phyloP scores from a whole-genome alignment of 305 asterid genomes.

The Fraxinus xanthoxyloides region DNA sequence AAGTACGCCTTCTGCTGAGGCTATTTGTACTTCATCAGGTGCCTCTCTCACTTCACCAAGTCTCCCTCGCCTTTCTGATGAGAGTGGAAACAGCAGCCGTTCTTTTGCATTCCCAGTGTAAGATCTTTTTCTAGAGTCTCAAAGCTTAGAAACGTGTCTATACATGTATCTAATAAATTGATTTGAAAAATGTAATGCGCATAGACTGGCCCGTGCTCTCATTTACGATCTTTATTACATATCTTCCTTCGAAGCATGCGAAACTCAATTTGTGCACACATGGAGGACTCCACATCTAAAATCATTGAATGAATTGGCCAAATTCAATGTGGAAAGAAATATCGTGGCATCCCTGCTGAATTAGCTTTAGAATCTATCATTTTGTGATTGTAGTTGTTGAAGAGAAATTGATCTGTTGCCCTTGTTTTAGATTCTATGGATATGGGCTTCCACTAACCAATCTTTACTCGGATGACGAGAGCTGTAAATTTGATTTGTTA shows the following conservation, averaged over 20 bases:
- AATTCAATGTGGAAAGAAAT: not conserved
- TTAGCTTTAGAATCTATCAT: not conserved
- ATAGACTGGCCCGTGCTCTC: not conserved
- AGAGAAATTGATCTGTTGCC: not conserved
- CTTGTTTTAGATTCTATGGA: not conserved
- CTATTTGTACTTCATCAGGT: slow-evolving; percentile 16
- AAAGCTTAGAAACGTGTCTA: not conserved
- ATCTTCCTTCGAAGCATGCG: not conserved
- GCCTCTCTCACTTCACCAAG: slow-evolving; percentile 25
- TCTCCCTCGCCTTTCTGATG: slow-evolving; percentile 57
- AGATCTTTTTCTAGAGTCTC: slow-evolving; percentile 20
- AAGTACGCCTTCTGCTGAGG: slow-evolving; percentile 16
- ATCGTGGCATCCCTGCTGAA: not conserved
- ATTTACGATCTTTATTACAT: not conserved
- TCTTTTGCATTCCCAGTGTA: slow-evolving; percentile 97
- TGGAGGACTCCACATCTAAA: not conserved
- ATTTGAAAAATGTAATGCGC: not conserved
- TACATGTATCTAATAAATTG: not conserved
- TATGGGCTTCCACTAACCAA: not conserved
- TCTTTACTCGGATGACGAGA: not conserved
- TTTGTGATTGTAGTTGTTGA: not conserved
- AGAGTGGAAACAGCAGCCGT: slow-evolving; percentile 52
- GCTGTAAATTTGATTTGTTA: not conserved
- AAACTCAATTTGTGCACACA: not conserved
- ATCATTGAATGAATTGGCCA: not conserved